Percentiles rank a stretch among this genome's conserved stretches.
These are phyloP conservation scores for Rhipidocladum racemiflorum DNA, from an alignment of 176 grass and related monocot genomes.

Conservation along the genomic window DNA sequence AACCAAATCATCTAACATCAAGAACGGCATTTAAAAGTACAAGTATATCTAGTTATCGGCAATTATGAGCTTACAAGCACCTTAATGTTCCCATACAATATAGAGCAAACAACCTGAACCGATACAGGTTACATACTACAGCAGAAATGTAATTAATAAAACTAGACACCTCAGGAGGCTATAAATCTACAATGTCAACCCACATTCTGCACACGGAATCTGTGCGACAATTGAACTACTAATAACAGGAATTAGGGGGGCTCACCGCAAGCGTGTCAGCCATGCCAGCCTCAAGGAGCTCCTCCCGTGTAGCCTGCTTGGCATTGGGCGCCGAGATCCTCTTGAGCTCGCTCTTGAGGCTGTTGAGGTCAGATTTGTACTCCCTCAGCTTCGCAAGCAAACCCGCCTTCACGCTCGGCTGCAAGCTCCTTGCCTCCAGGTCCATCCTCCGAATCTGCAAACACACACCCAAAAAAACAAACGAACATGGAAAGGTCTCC, in stretches of 20 bases:
- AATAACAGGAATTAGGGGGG: neutral
- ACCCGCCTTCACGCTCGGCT: slow-evolving; percentile 71
- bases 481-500: neutral
- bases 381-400: slow-evolving; percentile 84
- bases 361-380: slow-evolving; percentile 88
- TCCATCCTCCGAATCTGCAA: slow-evolving; percentile 87
- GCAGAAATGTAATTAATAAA: neutral
- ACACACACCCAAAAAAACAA: neutral
- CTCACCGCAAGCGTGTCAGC: slow-evolving; percentile 69
- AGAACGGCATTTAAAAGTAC: neutral
- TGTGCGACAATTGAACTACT: neutral
- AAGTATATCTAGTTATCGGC: neutral
- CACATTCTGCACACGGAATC: neutral
- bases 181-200: neutral
- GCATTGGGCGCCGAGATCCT: slow-evolving; percentile 59
- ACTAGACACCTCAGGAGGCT: neutral
- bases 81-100: neutral
- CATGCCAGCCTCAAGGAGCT: slow-evolving; percentile 82
- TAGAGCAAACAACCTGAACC: neutral
- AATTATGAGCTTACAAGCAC: neutral
- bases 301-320: slow-evolving; percentile 69
- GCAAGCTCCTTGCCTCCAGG: slow-evolving; percentile 83
- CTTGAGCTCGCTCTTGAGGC: slow-evolving; percentile 78
- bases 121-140: neutral
- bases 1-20: slow-evolving; percentile 5